A percentile compares a stretch with the other conserved stretches of the same genome.
These are phyloP conservation scores for Chlamydomonas incerta DNA, from an alignment of 139 green algal genomes.

Conservation along the genomic window DNA sequence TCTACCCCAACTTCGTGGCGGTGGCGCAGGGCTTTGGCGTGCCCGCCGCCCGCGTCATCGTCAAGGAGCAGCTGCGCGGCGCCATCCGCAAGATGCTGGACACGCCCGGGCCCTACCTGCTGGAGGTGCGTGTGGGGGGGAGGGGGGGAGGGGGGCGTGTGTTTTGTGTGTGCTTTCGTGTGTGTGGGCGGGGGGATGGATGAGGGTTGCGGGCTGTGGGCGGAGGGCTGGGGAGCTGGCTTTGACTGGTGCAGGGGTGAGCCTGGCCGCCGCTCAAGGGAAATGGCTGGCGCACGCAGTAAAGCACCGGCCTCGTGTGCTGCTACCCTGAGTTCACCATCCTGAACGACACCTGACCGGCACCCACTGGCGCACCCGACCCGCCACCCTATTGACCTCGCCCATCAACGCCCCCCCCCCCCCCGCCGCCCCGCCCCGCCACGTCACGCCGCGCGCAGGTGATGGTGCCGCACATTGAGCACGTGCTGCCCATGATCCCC, in stretches of 20 bases:
- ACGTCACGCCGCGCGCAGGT: slow-evolving; percentile 70
- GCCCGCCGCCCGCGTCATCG: slow-evolving; percentile 77
- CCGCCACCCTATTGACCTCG: too few species aligned
- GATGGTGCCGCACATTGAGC: slow-evolving; percentile 99
- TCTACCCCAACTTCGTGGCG: slow-evolving; percentile 98
- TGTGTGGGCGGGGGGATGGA: too few species aligned
- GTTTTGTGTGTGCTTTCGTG: too few species aligned
- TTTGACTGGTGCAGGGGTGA: too few species aligned
- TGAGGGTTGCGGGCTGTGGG: too few species aligned
- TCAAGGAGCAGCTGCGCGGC: slow-evolving; percentile 70
- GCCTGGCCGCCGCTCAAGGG: too few species aligned
- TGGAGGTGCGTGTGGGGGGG: slow-evolving; percentile 83
- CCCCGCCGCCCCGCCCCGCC: not conserved
- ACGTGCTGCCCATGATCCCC: slow-evolving; percentile 99
- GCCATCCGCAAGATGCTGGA: slow-evolving; percentile 93
- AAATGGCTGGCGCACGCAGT: too few species aligned
- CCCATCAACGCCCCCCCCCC: not conserved
- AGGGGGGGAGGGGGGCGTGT: not conserved
- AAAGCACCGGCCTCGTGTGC: too few species aligned
- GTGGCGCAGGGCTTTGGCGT: slow-evolving; percentile 88
- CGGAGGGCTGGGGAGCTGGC: too few species aligned
- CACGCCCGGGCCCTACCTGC: slow-evolving; percentile 94
- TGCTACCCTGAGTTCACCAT: too few species aligned
- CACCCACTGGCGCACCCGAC: too few species aligned
- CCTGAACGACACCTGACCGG: too few species aligned